phyloP scores from a whole-genome alignment of 495 filamentous ascomycete species.

The Echria macrotheca region DNA sequence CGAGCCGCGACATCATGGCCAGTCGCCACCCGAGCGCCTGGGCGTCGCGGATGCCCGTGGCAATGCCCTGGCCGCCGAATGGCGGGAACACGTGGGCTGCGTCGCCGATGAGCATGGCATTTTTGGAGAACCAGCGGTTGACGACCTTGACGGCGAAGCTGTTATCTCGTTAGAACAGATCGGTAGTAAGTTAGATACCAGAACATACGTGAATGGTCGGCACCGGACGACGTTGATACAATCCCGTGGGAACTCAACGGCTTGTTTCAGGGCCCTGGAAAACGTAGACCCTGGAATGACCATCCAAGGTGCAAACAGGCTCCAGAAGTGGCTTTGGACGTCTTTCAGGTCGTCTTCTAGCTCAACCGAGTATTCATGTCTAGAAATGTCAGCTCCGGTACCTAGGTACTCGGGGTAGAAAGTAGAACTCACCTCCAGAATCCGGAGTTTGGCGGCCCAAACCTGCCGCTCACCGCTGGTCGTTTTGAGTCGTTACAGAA shows the following conservation, averaged over 20 bases:
- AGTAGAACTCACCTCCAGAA: no score
- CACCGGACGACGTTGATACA: constrained; percentile 47
- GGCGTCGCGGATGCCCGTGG: constrained; percentile 38
- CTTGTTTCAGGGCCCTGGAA: constrained; percentile 12
- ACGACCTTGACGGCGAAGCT: constrained; percentile 36
- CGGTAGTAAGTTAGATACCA: no score
- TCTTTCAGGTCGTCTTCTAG: constrained; percentile 28
- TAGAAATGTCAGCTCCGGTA: no score
- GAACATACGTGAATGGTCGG: constrained; percentile 46
- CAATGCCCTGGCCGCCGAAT: constrained; percentile 51
- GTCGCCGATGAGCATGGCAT: constrained; percentile 47
- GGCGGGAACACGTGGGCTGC: constrained; percentile 54
- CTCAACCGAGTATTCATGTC: constrained; percentile 40
- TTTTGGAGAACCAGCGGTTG: constrained; percentile 45
- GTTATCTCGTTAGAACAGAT: no score
- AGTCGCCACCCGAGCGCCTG: constrained; percentile 45
- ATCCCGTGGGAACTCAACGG: constrained; percentile 41
- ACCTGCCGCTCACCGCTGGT: constrained; percentile 44
- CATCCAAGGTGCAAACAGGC: constrained; percentile 27
- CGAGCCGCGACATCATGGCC: constrained; percentile 26
- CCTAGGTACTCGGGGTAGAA: no score
- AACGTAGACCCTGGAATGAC: constrained; percentile 11
- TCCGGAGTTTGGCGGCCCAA: constrained; percentile 37
- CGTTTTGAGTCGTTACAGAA: constrained; percentile 18
- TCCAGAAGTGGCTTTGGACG: constrained; percentile 21